Percentiles rank a stretch among this genome's conserved stretches.
Evolutionary conservation across 129 eudicot genomes (phyloP).

Genomic region (Saposhnikovia divaricata): DNA sequence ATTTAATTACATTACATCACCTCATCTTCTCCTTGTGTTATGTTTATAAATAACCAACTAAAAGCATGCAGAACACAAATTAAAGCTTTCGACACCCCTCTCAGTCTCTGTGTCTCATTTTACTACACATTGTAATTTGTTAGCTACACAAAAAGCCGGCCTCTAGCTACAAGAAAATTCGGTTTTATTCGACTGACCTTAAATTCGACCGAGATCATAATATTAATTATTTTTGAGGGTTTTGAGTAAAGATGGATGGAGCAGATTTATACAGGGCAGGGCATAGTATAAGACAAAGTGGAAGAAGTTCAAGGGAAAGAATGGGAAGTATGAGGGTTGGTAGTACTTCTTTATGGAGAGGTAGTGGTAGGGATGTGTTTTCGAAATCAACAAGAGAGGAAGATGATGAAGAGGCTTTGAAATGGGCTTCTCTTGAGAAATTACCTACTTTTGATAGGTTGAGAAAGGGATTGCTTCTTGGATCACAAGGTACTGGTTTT

Average conservation of each 20-base stretch:
- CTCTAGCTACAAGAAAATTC: neutral
- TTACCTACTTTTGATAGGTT: slow-evolving; percentile 74
- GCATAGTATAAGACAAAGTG: slow-evolving; percentile 23
- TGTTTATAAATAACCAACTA: no score
- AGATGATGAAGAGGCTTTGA: slow-evolving; percentile 80
- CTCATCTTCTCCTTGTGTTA: no score
- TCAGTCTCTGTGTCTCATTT: no score
- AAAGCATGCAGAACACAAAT: no score
- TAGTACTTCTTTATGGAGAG: slow-evolving; percentile 33
- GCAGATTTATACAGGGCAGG: slow-evolving; percentile 29
- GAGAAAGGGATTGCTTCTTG: slow-evolving; percentile 62
- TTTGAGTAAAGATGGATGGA: slow-evolving; percentile 25
- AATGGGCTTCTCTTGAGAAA: slow-evolving; percentile 91
- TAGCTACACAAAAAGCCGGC: no score
- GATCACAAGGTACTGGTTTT: slow-evolving; percentile 39
- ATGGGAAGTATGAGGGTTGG: slow-evolving; percentile 6
- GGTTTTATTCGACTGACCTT: no score
- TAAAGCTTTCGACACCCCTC: no score
- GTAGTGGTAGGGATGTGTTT: slow-evolving; percentile 33
- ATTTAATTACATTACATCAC: no score
- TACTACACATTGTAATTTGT: no score
- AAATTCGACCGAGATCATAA: neutral
- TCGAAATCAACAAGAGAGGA: slow-evolving; percentile 47
- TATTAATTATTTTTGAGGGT: no score
- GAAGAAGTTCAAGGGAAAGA: neutral